A percentile compares a stretch with the other conserved stretches of the same genome.
Conservation (phyloP, 2,329 filamentous ascomycete species). For the Alternaria brassicicola region DNA sequence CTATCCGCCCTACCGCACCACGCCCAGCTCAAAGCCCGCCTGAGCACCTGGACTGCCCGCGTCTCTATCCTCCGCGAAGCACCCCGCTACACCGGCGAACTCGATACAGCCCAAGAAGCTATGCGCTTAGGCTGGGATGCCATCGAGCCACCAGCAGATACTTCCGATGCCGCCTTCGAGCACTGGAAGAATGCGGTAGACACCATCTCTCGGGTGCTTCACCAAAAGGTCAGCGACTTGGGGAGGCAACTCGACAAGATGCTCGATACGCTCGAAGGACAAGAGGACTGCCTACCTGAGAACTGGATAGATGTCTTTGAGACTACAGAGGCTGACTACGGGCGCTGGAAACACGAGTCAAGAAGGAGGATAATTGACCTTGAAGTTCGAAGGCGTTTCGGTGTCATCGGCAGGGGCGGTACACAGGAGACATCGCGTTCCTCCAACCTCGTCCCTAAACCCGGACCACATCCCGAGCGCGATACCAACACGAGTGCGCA, state of each 20-base stretch:
- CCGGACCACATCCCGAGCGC: not conserved
- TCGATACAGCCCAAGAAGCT: constrained; percentile 69
- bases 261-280: constrained; percentile 84
- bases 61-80: constrained; percentile 76
- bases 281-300: constrained; percentile 82
- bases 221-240: constrained; percentile 70
- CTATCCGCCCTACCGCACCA: constrained; percentile 86
- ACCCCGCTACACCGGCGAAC: constrained; percentile 68
- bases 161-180: constrained; percentile 41
- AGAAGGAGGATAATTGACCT: constrained; percentile 75
- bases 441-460: constrained; percentile 1
- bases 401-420: not conserved
- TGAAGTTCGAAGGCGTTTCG: constrained; percentile 52
- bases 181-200: constrained; percentile 51
- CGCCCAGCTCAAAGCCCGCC: constrained; percentile 72
- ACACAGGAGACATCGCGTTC: constrained; percentile 18
- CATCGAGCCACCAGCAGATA: constrained; percentile 52
- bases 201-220: constrained; percentile 66
- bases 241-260: constrained; percentile 81
- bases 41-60: constrained; percentile 79
- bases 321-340: constrained; percentile 75
- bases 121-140: constrained; percentile 71
- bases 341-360: constrained; percentile 79
- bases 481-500: not conserved
- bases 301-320: constrained; percentile 89